A percentile compares a stretch with the other conserved stretches of the same genome.
Evolutionary conservation across 495 filamentous ascomycete genomes (phyloP).

Genomic region (Aspergillus campestris): DNA sequence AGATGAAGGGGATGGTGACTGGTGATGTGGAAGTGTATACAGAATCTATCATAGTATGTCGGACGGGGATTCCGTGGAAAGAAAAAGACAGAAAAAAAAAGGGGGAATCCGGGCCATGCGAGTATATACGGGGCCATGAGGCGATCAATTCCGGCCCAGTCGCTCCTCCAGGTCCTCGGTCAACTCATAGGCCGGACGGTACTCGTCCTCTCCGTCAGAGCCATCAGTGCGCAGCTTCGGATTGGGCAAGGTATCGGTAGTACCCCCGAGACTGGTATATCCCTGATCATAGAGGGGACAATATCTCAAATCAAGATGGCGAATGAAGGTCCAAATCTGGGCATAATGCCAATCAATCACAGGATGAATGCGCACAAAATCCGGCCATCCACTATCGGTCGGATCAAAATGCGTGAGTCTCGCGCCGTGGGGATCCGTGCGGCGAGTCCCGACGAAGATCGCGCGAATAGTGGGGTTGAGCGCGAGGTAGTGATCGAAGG

Average conservation of each 20-base stretch:
- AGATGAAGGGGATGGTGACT: not conserved
- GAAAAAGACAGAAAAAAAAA: not conserved
- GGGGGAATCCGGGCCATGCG: not conserved
- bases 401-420: conserved; percentile 68
- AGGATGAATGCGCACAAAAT: conserved; percentile 87
- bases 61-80: not conserved
- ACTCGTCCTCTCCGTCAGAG: conserved; percentile 31
- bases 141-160: conserved; percentile 58
- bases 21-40: not conserved
- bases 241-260: conserved; percentile 85
- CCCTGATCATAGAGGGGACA: conserved; percentile 80
- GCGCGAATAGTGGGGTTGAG: conserved; percentile 57
- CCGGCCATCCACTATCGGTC: conserved; percentile 86
- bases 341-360: conserved; percentile 97
- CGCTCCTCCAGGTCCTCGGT: conserved; percentile 78
- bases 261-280: conserved; percentile 82
- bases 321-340: conserved; percentile 91
- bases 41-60: not conserved
- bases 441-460: conserved; percentile 84
- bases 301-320: conserved; percentile 67
- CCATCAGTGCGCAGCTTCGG: conserved; percentile 52
- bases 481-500: conserved; percentile 68
- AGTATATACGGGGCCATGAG: not conserved
- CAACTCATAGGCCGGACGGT: conserved; percentile 80
- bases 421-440: conserved; percentile 87